Evolutionary conservation across 1,284 basidiomycete genomes (phyloP), one percentile per base, ranked within the genome.

Genomic region (Phlebopus sp.): DNA sequence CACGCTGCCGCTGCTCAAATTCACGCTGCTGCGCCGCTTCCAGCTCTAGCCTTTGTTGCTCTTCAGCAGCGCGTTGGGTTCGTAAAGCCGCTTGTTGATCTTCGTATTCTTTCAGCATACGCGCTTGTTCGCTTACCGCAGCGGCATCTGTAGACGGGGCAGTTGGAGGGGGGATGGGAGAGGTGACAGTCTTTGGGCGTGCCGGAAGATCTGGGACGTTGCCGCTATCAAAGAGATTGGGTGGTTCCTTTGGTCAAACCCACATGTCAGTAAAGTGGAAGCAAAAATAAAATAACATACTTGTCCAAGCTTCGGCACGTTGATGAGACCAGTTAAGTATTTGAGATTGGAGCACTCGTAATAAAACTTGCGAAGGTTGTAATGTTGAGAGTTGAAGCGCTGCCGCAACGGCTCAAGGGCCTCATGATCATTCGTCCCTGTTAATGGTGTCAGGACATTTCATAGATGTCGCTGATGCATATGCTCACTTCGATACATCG

Each of bases 321-420:
- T 97, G 64, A 97, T 96, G 17, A 97, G 77, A 37, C 92, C 91
- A 13, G 94, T 97, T 42, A 97, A 74, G 67, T 96, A 97, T 67
- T 96, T 97, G 57, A 97, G 79, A 69, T 97, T 97, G 14, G 92
- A 95, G 64, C 94, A 97, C 66, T 97, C 94, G 66, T 97, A 97
- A 73, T 97, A 97, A 73, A 96, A 97, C 66, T 94, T 92, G 54
- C 94, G 85, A 7, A 97, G 78, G 57, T 83, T 86, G 63, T 92
- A 86, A 63, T 97, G 94, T 60, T 97, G 94, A 30, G 87, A 78
- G 57, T 82, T 85, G 71, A 88, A 97, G 39, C 94, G 83, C 60
- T 90, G 81, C 42, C 86, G 81, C 17, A 97, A 72, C 1, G 92
- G 92, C 59, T 92, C 88, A 51, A 97, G 70, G 3, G 86, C 92